A percentile compares a stretch with the other conserved stretches of the same genome.
Evolutionary conservation across 805 yeast species (phyloP).

Genomic region (Schizosaccharomyces lindneri): DNA sequence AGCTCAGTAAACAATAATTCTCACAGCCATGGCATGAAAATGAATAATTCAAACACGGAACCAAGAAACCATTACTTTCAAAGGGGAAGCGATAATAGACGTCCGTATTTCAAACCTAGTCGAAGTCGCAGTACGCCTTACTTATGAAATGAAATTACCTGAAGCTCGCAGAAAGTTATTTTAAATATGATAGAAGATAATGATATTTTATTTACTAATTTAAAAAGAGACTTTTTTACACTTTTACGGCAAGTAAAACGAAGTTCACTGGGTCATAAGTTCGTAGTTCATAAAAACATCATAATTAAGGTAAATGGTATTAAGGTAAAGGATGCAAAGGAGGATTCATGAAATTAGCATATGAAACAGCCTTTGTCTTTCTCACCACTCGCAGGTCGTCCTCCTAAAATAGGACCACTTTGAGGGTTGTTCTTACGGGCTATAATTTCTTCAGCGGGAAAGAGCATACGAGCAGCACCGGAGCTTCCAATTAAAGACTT

Average conservation of each 20-base stretch:
- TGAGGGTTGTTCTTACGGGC: not conserved
- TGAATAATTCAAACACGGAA: not conserved
- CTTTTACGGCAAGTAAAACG: too few species aligned
- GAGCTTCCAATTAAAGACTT: not conserved
- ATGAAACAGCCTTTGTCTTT: not conserved
- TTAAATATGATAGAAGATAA: too few species aligned
- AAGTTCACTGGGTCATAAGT: too few species aligned
- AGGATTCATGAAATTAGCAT: not conserved
- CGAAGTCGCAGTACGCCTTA: too few species aligned
- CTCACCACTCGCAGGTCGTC: not conserved
- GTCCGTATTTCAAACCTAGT: too few species aligned
- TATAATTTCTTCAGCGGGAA: not conserved
- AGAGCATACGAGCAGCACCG: not conserved
- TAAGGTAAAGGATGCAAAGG: too few species aligned
- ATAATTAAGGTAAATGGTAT: too few species aligned
- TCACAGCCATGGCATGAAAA: not conserved
- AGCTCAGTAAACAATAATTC: not conserved
- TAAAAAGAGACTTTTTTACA: too few species aligned
- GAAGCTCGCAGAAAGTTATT: too few species aligned
- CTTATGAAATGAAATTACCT: too few species aligned
- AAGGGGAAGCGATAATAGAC: not conserved
- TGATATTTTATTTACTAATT: too few species aligned
- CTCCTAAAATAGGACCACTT: not conserved
- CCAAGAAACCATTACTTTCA: not conserved
- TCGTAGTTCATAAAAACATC: too few species aligned